These are phyloP conservation scores for Agapanthus africanus DNA, from an alignment of 106 monocot genomes.

Conservation along the genomic window DNA sequence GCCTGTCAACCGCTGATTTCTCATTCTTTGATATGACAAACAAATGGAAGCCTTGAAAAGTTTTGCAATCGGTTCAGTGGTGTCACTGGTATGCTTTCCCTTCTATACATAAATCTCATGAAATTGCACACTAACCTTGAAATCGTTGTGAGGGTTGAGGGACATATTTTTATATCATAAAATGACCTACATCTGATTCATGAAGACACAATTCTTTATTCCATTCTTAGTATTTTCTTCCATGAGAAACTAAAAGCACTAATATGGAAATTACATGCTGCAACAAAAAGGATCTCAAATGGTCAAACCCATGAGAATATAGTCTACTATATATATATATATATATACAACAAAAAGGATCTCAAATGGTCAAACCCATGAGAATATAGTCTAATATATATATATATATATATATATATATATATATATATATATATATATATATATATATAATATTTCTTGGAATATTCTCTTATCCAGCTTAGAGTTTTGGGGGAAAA, in stretches of 20 bases:
- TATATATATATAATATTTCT: no score
- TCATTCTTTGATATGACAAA: conserved; percentile 55
- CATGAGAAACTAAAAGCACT: neutral
- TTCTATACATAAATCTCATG: neutral
- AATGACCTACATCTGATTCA: neutral
- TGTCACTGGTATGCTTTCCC: conserved; percentile 49
- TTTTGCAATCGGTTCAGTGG: conserved; percentile 88
- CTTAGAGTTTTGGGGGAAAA: no score
- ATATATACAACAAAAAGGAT: no score
- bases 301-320: no score
- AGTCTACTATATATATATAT: no score
- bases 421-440: no score
- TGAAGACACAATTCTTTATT: neutral
- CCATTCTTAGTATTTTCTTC: neutral
- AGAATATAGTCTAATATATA: no score
- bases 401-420: no score
- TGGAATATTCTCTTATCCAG: no score
- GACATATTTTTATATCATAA: neutral
- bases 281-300: neutral
- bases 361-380: no score
- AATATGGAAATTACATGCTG: neutral
- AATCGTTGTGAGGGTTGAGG: no score
- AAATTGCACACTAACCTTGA: neutral
- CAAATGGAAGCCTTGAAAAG: conserved; percentile 99
- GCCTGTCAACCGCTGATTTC: neutral